phyloP scores from a whole-genome alignment of 2,329 filamentous ascomycete species.

The Ophiostoma fasciatum region DNA sequence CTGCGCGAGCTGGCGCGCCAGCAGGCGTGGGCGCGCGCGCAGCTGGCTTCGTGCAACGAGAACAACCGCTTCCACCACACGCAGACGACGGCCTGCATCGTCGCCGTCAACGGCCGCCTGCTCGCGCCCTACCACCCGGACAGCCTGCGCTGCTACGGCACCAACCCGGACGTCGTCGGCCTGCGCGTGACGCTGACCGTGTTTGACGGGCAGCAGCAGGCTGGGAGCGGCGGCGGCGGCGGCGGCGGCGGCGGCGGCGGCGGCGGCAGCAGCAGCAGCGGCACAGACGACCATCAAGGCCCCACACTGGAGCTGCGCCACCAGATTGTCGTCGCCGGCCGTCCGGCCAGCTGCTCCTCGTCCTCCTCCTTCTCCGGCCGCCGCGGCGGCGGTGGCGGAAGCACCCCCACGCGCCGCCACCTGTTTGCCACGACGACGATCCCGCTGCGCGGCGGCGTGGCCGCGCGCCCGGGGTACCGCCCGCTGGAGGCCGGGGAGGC shows the following conservation, averaged over 20 bases:
- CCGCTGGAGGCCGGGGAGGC: slow-evolving; percentile 7
- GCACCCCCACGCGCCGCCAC: slow-evolving; percentile 2
- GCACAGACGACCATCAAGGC: background rate
- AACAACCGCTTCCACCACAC: slow-evolving; percentile 11
- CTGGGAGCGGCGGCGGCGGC: background rate
- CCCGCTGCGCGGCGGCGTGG: slow-evolving; percentile 8
- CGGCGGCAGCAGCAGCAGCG: background rate
- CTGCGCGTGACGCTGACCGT: slow-evolving; percentile 13
- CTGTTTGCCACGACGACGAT: slow-evolving; percentile 10
- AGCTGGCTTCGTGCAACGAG: slow-evolving; percentile 12
- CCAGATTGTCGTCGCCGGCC: slow-evolving; percentile 10
- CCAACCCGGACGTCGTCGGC: slow-evolving; percentile 8
- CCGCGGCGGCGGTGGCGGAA: too few relatives aligned
- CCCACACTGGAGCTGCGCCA: slow-evolving; percentile 7
- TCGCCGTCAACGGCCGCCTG: slow-evolving; percentile 11
- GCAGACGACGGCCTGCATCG: slow-evolving; percentile 12
- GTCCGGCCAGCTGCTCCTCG: background rate
- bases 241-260: background rate
- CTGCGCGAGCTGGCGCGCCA: slow-evolving; percentile 8
- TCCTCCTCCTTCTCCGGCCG: too few relatives aligned
- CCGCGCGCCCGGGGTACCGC: slow-evolving; percentile 10
- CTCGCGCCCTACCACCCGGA: slow-evolving; percentile 8
- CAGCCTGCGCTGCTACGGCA: slow-evolving; percentile 11
- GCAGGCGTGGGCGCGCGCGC: slow-evolving; percentile 9
- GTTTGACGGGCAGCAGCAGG: background rate